Base-by-base conservation (phyloP, 768 basidiomycete species). In the Hysterangium stoloniferum region DNA sequence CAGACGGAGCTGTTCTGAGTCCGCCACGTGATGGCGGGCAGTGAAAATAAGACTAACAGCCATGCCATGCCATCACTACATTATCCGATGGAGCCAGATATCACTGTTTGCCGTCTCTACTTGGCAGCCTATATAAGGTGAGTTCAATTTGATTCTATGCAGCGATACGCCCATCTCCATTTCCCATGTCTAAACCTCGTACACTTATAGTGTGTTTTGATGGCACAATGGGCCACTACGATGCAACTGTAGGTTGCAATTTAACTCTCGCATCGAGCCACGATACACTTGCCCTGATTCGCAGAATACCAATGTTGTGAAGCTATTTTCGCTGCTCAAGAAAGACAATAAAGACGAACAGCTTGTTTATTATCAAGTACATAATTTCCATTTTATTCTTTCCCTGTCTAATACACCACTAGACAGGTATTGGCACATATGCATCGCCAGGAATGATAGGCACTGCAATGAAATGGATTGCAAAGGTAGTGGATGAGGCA, bases 331-430 rank as follows among this genome's bases (percentile, higher is more conserved):
- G 4, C 66, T 89, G 25, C 71, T 90, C 31, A 73, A 75, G 66
- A 85, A 80, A 61, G 79, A 80, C 48, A 53, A 59, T 29, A 67
- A 70, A n/a, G 68, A 74, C 20, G 58, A 73, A 42, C 83, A 84
- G 55, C 61, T 84, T 0, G 70, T 70, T 57, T 88, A 86, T 61
- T 90, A 90, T 59, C 87, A 89, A 66, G 83, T 81, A 38, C 27
- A 62, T 56, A 17, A 33, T 28, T 15, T 8, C 28, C 4, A 34
- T 15, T 28, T 7, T 5, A 38, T 24, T 17, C 37, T 6, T 27
- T 32, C 24, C n/a, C 45, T 54, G 19, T 33, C 1, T 27, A 15
- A 6, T 27, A 6, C 17, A 11, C 20, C 55, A 20, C 44, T 42
- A 77, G 74, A 64, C 73, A 13, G 76, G 76, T 17, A 52, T 78